Evolutionary conservation across 805 yeast genomes (phyloP).

Genomic region (Limtongia smithiae): DNA sequence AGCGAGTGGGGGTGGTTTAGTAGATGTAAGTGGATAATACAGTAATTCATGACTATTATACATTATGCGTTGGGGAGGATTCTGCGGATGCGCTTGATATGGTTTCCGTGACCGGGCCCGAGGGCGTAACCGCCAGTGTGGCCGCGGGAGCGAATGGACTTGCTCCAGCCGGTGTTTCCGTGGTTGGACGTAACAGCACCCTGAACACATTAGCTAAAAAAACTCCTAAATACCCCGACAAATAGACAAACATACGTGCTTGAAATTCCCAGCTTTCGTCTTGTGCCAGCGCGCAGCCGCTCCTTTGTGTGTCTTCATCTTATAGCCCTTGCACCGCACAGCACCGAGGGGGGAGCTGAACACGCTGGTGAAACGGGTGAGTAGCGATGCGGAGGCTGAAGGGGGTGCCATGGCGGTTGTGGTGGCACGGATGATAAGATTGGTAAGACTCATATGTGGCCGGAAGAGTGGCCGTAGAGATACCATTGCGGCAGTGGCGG

Average conservation of each 20-base stretch:
- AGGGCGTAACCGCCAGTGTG: slow-evolving; percentile 11
- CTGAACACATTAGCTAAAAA: slow-evolving; percentile 5
- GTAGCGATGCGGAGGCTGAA: too few species aligned
- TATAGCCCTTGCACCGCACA: slow-evolving; percentile 8
- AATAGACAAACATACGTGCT: slow-evolving; percentile 18
- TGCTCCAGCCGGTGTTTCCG: slow-evolving; percentile 27
- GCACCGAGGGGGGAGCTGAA: too few species aligned
- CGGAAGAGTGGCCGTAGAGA: not conserved
- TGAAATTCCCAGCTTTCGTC: slow-evolving; percentile 25
- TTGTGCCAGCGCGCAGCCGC: slow-evolving; percentile 23
- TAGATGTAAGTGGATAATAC: not conserved
- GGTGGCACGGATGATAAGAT: too few species aligned
- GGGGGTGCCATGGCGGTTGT: too few species aligned
- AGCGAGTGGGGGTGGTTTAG: too few species aligned
- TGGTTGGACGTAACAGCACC: slow-evolving; percentile 20
- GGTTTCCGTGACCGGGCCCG: slow-evolving; percentile 24
- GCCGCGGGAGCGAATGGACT: slow-evolving; percentile 2
- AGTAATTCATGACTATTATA: not conserved
- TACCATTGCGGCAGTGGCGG: not conserved
- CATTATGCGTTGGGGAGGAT: slow-evolving; percentile 20
- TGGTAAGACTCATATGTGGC: too few species aligned
- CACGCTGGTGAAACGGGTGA: too few species aligned
- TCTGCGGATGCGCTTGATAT: slow-evolving; percentile 12
- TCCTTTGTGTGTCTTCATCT: slow-evolving; percentile 28
- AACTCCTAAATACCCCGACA: not conserved